Base-by-base conservation (phyloP, 2,329 filamentous ascomycete genomes). In the Chrysosphaeria jannelii region DNA sequence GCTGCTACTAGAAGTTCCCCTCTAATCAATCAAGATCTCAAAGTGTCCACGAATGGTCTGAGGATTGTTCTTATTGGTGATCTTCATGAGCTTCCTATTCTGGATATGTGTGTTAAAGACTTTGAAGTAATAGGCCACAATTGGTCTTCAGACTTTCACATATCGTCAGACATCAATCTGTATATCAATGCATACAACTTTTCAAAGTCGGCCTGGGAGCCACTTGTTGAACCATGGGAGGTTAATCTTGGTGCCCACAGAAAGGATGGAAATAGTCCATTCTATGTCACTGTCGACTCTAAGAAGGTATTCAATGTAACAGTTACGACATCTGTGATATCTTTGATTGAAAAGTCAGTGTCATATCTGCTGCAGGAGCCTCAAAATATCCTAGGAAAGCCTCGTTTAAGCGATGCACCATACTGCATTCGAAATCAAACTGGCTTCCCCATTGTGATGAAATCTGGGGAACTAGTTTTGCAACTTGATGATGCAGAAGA, bases 121-220 rank as follows among this genome's bases (percentile, higher is more conserved):
- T 93, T 93, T 37, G 71, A 63, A 5, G 58, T 81, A 3, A 64
- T 70, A 21, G 74, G 88, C 4, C 64, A 70, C 32, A 76, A 97
- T 39, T 99, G 85, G 85, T 81, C 81, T 1, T 68, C 66, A 5
- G 69, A 67, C 12, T 54, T 97, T 42, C 78, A 67, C 36, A 81
- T 75, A 0, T 76, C 91, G 38, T 72, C 76, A 0, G 70, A 63
- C n/a, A 66, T 97, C 22, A 76, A 91, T 30, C 76, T 81, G 31
- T 90, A 90, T 42, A 61, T 88, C 35, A 97, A 93, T 36, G 69
- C 97, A 13, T 97, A 90, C 52, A 97, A 97, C 44, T 97, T 97
- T 45, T 85, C 85, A 9, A 97, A 97, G 42, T 97, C 85, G 0
- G 76, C 78, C 4, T 97, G 85, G 85, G 85, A 97, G 41, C 85